phyloP scores from a whole-genome alignment of 2,329 filamentous ascomycete genomes.

The Macroventuria anomochaeta region DNA sequence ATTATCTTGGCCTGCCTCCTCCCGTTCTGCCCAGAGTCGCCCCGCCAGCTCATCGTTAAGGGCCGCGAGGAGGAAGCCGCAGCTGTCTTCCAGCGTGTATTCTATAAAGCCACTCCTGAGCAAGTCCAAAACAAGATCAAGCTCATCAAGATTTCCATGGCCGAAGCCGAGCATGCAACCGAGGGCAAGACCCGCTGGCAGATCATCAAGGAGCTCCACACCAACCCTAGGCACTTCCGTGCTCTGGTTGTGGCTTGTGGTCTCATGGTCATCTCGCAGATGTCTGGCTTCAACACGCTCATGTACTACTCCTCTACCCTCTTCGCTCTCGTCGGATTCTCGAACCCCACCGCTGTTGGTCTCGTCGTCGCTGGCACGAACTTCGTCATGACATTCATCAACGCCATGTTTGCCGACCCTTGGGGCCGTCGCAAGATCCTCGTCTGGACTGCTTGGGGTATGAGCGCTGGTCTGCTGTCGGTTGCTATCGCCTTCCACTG shows the following conservation, averaged over 20 bases:
- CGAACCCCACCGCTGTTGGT: conserved; percentile 57
- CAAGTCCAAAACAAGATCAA: conserved; percentile 56
- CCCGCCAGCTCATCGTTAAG: conserved; percentile 57
- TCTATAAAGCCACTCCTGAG: conserved; percentile 50
- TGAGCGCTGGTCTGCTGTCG: conserved; percentile 53
- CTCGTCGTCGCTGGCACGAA: conserved; percentile 56
- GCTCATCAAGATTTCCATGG: conserved; percentile 51
- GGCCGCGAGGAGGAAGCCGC: conserved; percentile 51
- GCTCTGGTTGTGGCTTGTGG: conserved; percentile 57
- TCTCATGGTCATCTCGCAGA: conserved; percentile 60
- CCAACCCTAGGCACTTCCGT: conserved; percentile 53
- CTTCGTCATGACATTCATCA: conserved; percentile 59
- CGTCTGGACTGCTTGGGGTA: conserved; percentile 54
- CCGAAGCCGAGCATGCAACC: conserved; percentile 50
- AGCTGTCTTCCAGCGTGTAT: conserved; percentile 42
- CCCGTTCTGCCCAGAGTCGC: conserved; percentile 51
- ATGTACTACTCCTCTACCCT: conserved; percentile 56
- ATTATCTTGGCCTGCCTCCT: conserved; percentile 55
- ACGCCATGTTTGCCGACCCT: conserved; percentile 56
- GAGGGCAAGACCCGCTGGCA: conserved; percentile 52
- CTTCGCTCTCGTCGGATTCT: conserved; percentile 58
- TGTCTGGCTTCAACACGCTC: conserved; percentile 56
- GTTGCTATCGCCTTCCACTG: conserved; percentile 56
- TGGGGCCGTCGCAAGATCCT: conserved; percentile 56
- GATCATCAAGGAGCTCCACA: conserved; percentile 56